These are phyloP conservation scores for Colletotrichum camelliae DNA, from an alignment of 2,329 filamentous ascomycete genomes.

Conservation along the genomic window DNA sequence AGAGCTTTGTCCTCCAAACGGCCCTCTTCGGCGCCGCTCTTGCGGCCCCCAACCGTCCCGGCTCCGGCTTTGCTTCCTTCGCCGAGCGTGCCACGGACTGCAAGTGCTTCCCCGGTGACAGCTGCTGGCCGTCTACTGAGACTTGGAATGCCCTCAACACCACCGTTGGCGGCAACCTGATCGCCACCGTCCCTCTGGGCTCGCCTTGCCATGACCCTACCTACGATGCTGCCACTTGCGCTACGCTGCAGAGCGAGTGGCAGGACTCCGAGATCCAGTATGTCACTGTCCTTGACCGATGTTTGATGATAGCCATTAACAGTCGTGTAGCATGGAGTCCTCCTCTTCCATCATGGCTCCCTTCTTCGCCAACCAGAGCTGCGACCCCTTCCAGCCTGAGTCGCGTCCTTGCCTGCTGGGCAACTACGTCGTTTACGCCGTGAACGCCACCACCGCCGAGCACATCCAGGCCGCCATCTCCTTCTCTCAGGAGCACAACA, in stretches of 20 bases:
- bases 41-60: neutral
- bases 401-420: constrained; percentile 46
- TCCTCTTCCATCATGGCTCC: constrained; percentile 45
- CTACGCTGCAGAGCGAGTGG: constrained; percentile 49
- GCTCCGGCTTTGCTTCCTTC: neutral
- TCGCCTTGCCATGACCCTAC: constrained; percentile 46
- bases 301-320: neutral
- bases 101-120: constrained; percentile 53
- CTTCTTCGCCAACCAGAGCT: constrained; percentile 45
- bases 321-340: constrained; percentile 32
- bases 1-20: constrained; percentile 13
- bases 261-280: constrained; percentile 49
- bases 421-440: constrained; percentile 47
- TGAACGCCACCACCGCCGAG: constrained; percentile 34
- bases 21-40: constrained; percentile 7
- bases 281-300: constrained; percentile 18
- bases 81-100: constrained; percentile 42
- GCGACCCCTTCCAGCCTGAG: constrained; percentile 43
- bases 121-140: constrained; percentile 50
- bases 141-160: constrained; percentile 52
- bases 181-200: constrained; percentile 53
- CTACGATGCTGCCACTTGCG: constrained; percentile 52
- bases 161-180: constrained; percentile 51
- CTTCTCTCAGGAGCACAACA: constrained; percentile 41
- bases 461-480: constrained; percentile 37